Base-by-base conservation (phyloP, 257 asterid species). In the Salvia hispanica region DNA sequence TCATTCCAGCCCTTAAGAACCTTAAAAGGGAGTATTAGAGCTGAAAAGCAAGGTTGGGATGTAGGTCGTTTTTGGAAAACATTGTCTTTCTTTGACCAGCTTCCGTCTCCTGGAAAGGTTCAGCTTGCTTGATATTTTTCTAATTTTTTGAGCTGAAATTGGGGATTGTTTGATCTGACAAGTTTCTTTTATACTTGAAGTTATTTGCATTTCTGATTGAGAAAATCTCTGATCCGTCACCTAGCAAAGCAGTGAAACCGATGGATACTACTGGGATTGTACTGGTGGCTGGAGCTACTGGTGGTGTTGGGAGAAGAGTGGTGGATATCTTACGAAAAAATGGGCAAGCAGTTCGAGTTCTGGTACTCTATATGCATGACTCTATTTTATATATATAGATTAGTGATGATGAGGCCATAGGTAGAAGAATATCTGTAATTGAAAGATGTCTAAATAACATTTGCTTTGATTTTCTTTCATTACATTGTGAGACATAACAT, bases 261-360 rank as follows among this genome's bases (percentile, higher is more conserved):
- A 93, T 93, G 99, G 80, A 82, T 54, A 64, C 82, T 69, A 82
- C 92, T 8, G 95, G 87, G 64, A 77, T 83, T 44, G 74, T 83
- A n/a, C 83, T 93, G 37, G 99, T 93, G 63, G 90, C 91, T 73
- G 99, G 99, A 74, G 99, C 86, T 59, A 93, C 99, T 33, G 99
- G 99, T 69, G 99, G 99, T 64, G 99, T 93, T 73, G 97, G 99
- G 61, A 80, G 94, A 86, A 85, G 99, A 80, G 95, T 85, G 57
- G 95, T 90, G 72, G 87, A 93, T 71, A 73, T 86, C 62, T 79
- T 93, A 64, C 87, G 85, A 15, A 81, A 70, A 55, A 90, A 83
- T 54, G 95, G 93, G 54, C 71, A 80, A 54, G 77, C 84, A 21
- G 92, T 90, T 58, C 90, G 96, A 77, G 95, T 75, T 15, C 79